Evolutionary conservation across 2,329 filamentous ascomycete species (phyloP).

Genomic region (Eutypa lata): DNA sequence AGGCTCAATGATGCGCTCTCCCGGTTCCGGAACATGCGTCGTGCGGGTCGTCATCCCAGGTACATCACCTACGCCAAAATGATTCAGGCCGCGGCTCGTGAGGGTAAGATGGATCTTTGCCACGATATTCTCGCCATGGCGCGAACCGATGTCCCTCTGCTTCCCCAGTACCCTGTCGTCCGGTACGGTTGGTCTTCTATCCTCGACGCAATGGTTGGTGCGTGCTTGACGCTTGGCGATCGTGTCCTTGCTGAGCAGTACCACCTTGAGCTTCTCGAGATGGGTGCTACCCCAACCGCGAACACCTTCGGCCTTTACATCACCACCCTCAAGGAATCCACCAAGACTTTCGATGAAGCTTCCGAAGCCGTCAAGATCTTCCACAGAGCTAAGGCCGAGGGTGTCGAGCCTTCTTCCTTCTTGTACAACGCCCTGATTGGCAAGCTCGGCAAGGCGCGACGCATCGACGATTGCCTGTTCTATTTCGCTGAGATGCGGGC

Average conservation of each 20-base stretch:
- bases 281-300: constrained; percentile 87
- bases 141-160: constrained; percentile 79
- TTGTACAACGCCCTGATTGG: constrained; percentile 97
- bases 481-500: constrained; percentile 98
- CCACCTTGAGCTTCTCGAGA: constrained; percentile 86
- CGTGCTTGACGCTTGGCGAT: constrained; percentile 79
- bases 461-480: constrained; percentile 95
- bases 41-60: constrained; percentile 83
- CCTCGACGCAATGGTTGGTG: constrained; percentile 92
- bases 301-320: constrained; percentile 99
- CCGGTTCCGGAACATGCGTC: constrained; percentile 90
- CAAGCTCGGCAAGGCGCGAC: constrained; percentile 95
- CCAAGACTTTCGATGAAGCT: constrained; percentile 96
- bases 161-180: constrained; percentile 80
- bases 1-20: constrained; percentile 76
- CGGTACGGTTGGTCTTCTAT: constrained; percentile 96
- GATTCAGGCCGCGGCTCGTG: constrained; percentile 83
- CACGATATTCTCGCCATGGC: constrained; percentile 89
- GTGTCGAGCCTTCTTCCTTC: constrained; percentile 94
- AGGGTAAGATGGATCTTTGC: constrained; percentile 76
- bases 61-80: constrained; percentile 98
- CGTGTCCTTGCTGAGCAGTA: constrained; percentile 79
- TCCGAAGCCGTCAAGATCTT: constrained; percentile 98
- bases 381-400: constrained; percentile 86
- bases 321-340: constrained; percentile 95